Evolutionary conservation across 805 yeast species (phyloP), one percentile per base, ranked within the genome.

Genomic region (Schwanniomyces vanrijiae): DNA sequence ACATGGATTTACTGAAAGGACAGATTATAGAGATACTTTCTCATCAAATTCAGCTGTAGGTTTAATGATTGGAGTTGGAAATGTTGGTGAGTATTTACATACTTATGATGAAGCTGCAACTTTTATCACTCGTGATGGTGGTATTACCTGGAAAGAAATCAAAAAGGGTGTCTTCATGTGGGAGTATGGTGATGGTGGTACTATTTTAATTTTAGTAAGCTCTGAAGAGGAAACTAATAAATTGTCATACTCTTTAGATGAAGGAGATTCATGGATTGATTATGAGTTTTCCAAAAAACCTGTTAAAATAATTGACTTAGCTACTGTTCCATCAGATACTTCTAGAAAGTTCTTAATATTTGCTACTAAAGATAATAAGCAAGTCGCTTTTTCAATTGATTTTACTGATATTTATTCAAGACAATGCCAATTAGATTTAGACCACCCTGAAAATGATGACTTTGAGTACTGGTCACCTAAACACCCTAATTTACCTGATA

Each of bases 181-280:
- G 98, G 98, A 91, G 66, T 94, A 76, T 64, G 98, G 98, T 52
- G 99, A 94, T 65, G 88, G 89, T 53, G 99, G 99, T 14, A 84
- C 96, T 0, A 78, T 94, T 29, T 66, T 94, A 42, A 89, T 89
- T 1, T 63, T 91, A 42, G 92, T 86, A 1, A 75, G 82, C 34
- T 81, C 78, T 5, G 71, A 66, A 3, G 83, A 78, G 25, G 68
- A 73, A 6, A 84, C 96, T 0, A 74, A 88, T 49, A 65, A 68
- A 1, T 45, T 92, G 0, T 55, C 68, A 1, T 91, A 82, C 58
- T 88, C 97, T 0, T 60, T 83, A 11, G 92, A 94, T 66, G 87
- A 84, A 53, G 99, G 98, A 29, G 69, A 72, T 4, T 74, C 83
- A 0, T 94, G 97, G 97, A 48, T 58, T 0, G 84, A 81, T 2